phyloP scores from a whole-genome alignment of 139 green algal genomes.

The Zygnema cylindricum region DNA sequence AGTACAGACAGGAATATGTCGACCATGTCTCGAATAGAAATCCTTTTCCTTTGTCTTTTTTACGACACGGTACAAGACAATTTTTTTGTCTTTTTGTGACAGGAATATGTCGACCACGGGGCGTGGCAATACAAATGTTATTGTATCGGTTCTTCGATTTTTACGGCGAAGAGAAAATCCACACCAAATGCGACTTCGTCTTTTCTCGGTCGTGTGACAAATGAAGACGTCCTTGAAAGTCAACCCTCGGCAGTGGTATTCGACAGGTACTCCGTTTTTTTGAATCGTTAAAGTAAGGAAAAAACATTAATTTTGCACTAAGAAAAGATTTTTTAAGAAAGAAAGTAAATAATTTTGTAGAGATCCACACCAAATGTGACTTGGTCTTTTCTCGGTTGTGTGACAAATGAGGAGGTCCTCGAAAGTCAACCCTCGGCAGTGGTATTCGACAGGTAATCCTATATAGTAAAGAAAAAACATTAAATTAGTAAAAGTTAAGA shows the following conservation, averaged over 20 bases:
- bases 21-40: not conserved
- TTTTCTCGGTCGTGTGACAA: not conserved
- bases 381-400: no score
- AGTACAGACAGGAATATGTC: not conserved
- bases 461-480: no score
- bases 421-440: slow-evolving; percentile 6
- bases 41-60: slow-evolving; percentile 13
- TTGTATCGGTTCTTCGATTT: slow-evolving; percentile 70
- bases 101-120: slow-evolving; percentile 85
- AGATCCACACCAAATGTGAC: no score
- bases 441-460: slow-evolving; percentile 50
- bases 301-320: no score
- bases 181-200: slow-evolving; percentile 39
- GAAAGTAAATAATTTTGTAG: no score
- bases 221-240: not conserved
- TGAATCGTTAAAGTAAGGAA: no score
- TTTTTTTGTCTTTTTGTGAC: no score
- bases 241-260: slow-evolving; percentile 13
- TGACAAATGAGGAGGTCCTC: no score
- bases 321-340: no score
- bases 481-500: no score
- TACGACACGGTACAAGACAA: no score
- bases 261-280: no score
- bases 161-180: slow-evolving; percentile 19
- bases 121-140: slow-evolving; percentile 81